Percentiles rank a stretch among this genome's conserved stretches.
Conservation (phyloP, 2,329 filamentous ascomycete species). For the Aspergillus glaucus region DNA sequence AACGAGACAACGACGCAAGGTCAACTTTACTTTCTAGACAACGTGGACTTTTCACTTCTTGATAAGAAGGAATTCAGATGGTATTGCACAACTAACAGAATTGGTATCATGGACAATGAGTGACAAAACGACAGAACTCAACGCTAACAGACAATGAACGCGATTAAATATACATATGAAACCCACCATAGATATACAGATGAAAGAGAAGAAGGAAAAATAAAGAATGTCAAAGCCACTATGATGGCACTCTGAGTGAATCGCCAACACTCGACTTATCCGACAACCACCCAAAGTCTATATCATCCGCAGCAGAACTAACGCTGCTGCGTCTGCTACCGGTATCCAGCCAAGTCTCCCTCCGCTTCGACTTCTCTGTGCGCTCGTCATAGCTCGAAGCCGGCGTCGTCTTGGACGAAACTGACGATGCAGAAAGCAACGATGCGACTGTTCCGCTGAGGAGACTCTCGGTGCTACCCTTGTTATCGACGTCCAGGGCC, state of each 20-base stretch:
- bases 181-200: not conserved
- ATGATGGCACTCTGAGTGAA: not conserved
- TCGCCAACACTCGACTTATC: slow-evolving; percentile 10
- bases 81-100: no score
- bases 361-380: not conserved
- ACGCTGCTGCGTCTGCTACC: slow-evolving; percentile 23
- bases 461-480: slow-evolving; percentile 17
- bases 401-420: slow-evolving; percentile 13
- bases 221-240: not conserved
- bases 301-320: slow-evolving; percentile 27
- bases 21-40: no score
- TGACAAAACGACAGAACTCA: no score
- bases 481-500: slow-evolving; percentile 32
- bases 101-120: no score
- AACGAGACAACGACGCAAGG: no score
- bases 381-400: slow-evolving; percentile 10
- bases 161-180: no score
- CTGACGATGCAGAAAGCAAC: slow-evolving; percentile 6
- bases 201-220: not conserved
- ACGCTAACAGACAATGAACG: no score
- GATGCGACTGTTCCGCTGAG: slow-evolving; percentile 2
- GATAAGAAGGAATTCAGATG: no score
- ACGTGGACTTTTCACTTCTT: no score
- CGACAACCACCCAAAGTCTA: slow-evolving; percentile 27
- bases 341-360: slow-evolving; percentile 14